These are phyloP conservation scores for Otatea glauca DNA, from an alignment of 176 grass and related monocot genomes.

Conservation along the genomic window DNA sequence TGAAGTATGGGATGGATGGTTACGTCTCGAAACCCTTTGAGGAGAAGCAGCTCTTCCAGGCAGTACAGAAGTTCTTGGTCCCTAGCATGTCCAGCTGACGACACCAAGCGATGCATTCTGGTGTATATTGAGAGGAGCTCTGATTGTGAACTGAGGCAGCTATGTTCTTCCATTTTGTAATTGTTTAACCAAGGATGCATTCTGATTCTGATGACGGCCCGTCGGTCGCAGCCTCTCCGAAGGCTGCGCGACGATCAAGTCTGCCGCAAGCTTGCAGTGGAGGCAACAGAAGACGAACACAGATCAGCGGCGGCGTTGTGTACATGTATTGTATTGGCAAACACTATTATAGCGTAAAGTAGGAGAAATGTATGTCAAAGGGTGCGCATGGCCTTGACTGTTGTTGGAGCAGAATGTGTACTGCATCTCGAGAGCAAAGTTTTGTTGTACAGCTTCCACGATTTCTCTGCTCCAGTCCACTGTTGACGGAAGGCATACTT, in stretches of 20 bases:
- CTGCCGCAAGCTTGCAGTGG: neutral
- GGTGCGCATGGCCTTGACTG: constrained; percentile 8
- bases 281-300: constrained; percentile 14
- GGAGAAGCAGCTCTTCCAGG: constrained; percentile 86
- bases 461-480: constrained; percentile 31
- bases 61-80: constrained; percentile 77
- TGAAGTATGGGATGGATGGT: constrained; percentile 87
- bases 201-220: constrained; percentile 25
- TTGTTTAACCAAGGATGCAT: constrained; percentile 16
- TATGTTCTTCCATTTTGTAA: constrained; percentile 33
- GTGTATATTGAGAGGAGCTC: neutral
- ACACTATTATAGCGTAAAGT: constrained; percentile 22
- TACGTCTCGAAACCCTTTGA: constrained; percentile 98
- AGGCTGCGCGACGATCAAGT: neutral
- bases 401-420: constrained; percentile 16
- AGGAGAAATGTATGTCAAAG: constrained; percentile 28
- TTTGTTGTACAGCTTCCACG: constrained; percentile 44
- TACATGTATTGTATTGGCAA: constrained; percentile 48
- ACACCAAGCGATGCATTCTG: neutral
- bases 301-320: neutral
- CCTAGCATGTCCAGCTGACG: constrained; percentile 41
- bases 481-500: constrained; percentile 4
- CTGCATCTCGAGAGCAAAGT: constrained; percentile 29
- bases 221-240: neutral
- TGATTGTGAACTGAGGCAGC: constrained; percentile 32